A percentile compares a stretch with the other conserved stretches of the same genome.
Conservation (phyloP, 768 basidiomycete genomes). For the Pseudohyphozyma bogoriensis region DNA sequence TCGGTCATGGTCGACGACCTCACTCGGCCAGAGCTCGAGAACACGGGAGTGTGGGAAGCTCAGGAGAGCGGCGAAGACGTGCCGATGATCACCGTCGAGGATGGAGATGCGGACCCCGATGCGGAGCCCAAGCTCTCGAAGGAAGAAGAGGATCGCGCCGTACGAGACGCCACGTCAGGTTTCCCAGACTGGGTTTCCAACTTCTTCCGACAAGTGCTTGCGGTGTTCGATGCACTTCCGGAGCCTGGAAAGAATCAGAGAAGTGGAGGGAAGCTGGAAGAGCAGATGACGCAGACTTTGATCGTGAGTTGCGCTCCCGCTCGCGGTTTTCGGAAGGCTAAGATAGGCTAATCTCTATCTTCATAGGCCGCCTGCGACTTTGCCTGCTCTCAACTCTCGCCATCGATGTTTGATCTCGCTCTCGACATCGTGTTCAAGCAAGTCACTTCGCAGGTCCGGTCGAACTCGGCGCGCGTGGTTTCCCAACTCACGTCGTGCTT, state of each 20-base stretch:
- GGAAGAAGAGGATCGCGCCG: slow-evolving; percentile 59
- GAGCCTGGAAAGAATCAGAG: slow-evolving; percentile 63
- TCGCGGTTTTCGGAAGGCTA: neutral
- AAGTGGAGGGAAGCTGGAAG: slow-evolving; percentile 47
- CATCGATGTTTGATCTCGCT: slow-evolving; percentile 69
- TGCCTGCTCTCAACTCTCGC: slow-evolving; percentile 64
- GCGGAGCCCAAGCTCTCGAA: slow-evolving; percentile 41
- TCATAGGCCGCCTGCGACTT: slow-evolving; percentile 56
- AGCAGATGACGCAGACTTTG: slow-evolving; percentile 37
- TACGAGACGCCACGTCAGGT: slow-evolving; percentile 60
- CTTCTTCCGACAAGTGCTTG: slow-evolving; percentile 66
- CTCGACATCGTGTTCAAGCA: slow-evolving; percentile 77
- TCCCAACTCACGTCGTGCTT: slow-evolving; percentile 78
- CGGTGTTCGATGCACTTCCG: slow-evolving; percentile 72
- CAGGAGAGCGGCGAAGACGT: slow-evolving; percentile 27
- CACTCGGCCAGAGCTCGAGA: slow-evolving; percentile 24
- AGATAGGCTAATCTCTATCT: slow-evolving; percentile 43
- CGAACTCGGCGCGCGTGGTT: slow-evolving; percentile 82
- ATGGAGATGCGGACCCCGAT: neutral
- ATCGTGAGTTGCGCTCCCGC: slow-evolving; percentile 24
- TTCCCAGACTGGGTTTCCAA: slow-evolving; percentile 77
- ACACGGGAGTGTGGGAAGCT: slow-evolving; percentile 23
- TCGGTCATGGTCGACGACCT: slow-evolving; percentile 33
- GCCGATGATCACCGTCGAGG: slow-evolving; percentile 24
- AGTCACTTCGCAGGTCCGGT: slow-evolving; percentile 75